Evolutionary conservation across 202 grass and related monocot genomes (phyloP).

Genomic region (Zizania palustris): DNA sequence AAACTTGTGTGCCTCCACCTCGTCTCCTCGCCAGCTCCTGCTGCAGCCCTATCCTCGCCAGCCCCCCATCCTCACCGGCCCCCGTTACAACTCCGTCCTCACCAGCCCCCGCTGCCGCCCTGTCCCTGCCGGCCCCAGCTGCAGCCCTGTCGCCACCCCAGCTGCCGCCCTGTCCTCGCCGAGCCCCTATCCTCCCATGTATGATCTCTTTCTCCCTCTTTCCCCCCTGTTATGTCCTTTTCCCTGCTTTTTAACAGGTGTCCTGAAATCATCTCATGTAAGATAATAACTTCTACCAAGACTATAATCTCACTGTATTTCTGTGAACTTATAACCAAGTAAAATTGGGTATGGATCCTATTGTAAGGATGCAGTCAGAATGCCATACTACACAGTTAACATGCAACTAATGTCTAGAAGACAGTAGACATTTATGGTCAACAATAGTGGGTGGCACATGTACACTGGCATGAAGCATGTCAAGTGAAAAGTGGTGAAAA

Average conservation of each 20-base stretch:
- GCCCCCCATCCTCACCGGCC: no score
- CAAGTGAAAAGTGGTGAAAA: not conserved
- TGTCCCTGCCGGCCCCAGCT: no score
- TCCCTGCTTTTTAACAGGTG: conserved; percentile 73
- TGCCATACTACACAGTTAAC: conserved; percentile 20
- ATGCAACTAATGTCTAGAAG: conserved; percentile 32
- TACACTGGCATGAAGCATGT: conserved; percentile 34
- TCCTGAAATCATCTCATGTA: conserved; percentile 55
- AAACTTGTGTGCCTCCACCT: no score
- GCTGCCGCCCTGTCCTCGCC: no score
- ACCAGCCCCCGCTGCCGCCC: no score
- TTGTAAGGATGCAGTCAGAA: not conserved
- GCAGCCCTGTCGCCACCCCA: no score
- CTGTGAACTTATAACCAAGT: conserved; percentile 1
- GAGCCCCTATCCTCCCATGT: no score
- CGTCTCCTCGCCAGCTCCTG: no score
- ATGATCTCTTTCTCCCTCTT: no score
- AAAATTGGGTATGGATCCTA: not conserved
- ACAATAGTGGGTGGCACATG: conserved; percentile 35
- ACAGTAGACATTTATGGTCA: conserved; percentile 24
- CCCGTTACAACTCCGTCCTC: no score
- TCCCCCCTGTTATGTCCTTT: no score
- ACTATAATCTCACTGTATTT: not conserved
- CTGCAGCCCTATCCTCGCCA: no score
- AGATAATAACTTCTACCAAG: conserved; percentile 13